These are phyloP conservation scores for Aphanomyces invadans DNA, from an alignment of 352 stramenopile species.

Conservation along the genomic window DNA sequence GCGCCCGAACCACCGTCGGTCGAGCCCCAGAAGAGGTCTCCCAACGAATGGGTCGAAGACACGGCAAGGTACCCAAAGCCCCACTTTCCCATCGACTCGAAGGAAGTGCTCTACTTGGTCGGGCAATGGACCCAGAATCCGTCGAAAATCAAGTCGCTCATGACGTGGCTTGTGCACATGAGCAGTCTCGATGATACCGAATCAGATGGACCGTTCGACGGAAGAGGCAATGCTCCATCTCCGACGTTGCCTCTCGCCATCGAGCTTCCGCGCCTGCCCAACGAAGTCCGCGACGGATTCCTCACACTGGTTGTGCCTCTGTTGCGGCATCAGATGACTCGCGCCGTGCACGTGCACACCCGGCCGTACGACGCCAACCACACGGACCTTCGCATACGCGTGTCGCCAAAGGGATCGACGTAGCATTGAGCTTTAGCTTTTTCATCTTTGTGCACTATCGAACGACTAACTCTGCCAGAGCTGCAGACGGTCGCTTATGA, in stretches of 20 bases:
- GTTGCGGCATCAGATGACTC: conserved; percentile 54
- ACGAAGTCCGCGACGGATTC: conserved; percentile 71
- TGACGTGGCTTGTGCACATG: conserved; percentile 41
- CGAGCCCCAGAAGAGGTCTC: not conserved
- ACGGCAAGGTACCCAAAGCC: conserved; percentile 61
- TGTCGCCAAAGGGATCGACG: conserved; percentile 27
- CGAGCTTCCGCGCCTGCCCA: conserved; percentile 52
- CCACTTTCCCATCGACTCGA: conserved; percentile 61
- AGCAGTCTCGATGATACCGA: not conserved
- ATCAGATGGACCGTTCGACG: conserved; percentile 32
- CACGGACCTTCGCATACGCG: conserved; percentile 60
- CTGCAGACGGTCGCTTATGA: too few relatives aligned
- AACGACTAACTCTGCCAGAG: too few relatives aligned
- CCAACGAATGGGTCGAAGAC: conserved; percentile 49
- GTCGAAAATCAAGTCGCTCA: conserved; percentile 60
- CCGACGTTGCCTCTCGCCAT: conserved; percentile 43
- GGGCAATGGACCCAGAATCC: conserved; percentile 53
- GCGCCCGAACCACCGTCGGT: not conserved
- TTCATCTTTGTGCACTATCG: not conserved
- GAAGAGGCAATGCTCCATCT: conserved; percentile 25
- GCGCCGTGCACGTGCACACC: conserved; percentile 54
- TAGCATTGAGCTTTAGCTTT: not conserved
- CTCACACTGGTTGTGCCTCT: conserved; percentile 71
- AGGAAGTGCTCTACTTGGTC: conserved; percentile 66
- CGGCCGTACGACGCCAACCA: conserved; percentile 46